A percentile compares a stretch with the other conserved stretches of the same genome.
Conservation (phyloP, 129 eudicot genomes). For the Lactuca saligna region DNA sequence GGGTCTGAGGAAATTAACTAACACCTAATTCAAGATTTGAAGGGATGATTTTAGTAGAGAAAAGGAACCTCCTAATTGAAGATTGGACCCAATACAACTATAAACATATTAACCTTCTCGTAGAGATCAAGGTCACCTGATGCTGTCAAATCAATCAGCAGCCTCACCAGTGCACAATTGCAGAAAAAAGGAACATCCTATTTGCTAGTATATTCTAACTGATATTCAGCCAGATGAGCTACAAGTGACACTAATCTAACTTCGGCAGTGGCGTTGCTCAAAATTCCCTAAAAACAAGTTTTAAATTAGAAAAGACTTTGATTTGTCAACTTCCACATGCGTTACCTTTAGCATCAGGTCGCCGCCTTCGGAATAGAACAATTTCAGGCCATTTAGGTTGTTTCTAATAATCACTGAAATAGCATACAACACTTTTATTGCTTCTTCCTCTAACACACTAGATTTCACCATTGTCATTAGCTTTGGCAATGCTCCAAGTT, state of each 20-base stretch:
- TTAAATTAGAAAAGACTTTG: conserved; percentile 2
- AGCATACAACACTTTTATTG: conserved; percentile 80
- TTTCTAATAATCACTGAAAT: conserved; percentile 82
- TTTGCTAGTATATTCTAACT: conserved; percentile 36
- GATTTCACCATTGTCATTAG: conserved; percentile 70
- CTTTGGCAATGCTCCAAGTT: conserved; percentile 59
- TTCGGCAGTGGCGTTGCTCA: conserved; percentile 72
- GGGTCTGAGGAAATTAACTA: no score
- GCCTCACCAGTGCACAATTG: conserved; percentile 57
- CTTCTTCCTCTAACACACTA: conserved; percentile 63
- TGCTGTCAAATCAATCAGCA: conserved; percentile 55
- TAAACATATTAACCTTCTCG: conserved; percentile 62
- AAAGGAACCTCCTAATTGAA: no score
- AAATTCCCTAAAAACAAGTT: conserved; percentile 55
- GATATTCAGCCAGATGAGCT: conserved; percentile 71
- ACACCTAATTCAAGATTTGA: no score
- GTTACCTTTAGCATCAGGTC: conserved; percentile 73
- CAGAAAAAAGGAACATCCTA: conserved; percentile 50
- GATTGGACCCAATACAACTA: no score
- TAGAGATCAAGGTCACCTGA: conserved; percentile 70
- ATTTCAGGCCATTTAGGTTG: conserved; percentile 56
- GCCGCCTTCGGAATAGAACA: conserved; percentile 69
- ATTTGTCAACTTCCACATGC: not conserved
- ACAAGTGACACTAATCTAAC: conserved; percentile 67
- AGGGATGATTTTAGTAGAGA: no score